Conservation (phyloP, 805 yeast species). For the Phaffomyces opuntiae region DNA sequence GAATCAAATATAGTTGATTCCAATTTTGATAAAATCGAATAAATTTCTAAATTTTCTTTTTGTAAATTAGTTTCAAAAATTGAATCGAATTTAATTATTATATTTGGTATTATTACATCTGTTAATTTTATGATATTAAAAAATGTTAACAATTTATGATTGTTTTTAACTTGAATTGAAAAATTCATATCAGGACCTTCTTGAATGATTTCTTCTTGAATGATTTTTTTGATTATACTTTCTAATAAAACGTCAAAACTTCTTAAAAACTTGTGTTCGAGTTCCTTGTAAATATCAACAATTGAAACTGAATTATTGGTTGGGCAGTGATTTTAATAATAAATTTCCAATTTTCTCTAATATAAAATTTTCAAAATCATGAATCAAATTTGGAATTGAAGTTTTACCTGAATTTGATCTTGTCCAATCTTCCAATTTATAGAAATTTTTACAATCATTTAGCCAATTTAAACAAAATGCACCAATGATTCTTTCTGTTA, state of each 20-base stretch:
- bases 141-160: slow-evolving; percentile 43
- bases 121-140: slow-evolving; percentile 47
- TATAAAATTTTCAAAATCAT: slow-evolving; percentile 27
- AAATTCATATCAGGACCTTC: slow-evolving; percentile 25
- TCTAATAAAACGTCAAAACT: slow-evolving; percentile 41
- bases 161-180: slow-evolving; percentile 27
- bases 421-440: slow-evolving; percentile 34
- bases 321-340: slow-evolving; percentile 29
- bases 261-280: slow-evolving; percentile 33
- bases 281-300: slow-evolving; percentile 29
- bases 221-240: slow-evolving; percentile 33
- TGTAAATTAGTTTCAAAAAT: slow-evolving; percentile 41
- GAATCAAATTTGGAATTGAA: slow-evolving; percentile 29
- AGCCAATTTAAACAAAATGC: slow-evolving; percentile 46
- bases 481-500: slow-evolving; percentile 37
- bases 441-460: slow-evolving; percentile 38
- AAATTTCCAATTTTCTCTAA: slow-evolving; percentile 27
- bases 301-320: slow-evolving; percentile 28
- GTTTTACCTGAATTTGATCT: slow-evolving; percentile 30
- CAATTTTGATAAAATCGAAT: slow-evolving; percentile 37
- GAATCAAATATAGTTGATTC: slow-evolving; percentile 49
- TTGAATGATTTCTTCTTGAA: too few species aligned
- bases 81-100: slow-evolving; percentile 43
- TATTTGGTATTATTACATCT: slow-evolving; percentile 38
- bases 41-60: slow-evolving; percentile 37